Evolutionary conservation across 441 rosid species (phyloP), one percentile per base, ranked within the genome.

Genomic region (Pelargonium australe): DNA sequence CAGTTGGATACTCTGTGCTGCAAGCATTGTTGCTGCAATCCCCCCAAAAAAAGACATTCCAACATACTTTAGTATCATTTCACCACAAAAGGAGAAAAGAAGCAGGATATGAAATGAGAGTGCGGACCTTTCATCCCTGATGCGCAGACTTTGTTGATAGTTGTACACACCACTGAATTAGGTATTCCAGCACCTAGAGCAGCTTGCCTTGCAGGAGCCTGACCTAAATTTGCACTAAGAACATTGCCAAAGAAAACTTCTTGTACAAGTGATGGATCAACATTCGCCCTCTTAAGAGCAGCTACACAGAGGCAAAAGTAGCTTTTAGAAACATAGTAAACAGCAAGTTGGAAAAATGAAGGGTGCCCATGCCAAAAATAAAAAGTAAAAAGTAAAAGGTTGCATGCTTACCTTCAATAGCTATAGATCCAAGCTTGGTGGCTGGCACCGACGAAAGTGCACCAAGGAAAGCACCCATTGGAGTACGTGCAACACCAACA

Each of bases 141-240:
- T 47, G 99, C 96, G 79, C 99, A 95, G 69, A 95, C 99, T 85
- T 95, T 95, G 87, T 95, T 95, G 55, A 95, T 81, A 0, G 99
- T 90, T 25, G 98, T 95, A 77, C 96, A 90, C 51, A 92, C 1
- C 45, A 95, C 99, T 14, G 97, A 84, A 78, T 86, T 85, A 64
- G 97, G 83, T 75, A 95, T 87, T 63, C 99, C 99, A 14, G 99
- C 97, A 73, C 96, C 97, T 70, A 95, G 65, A 5, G 97, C 97
- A 69, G 99, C 97, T 79, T 95, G 99, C 79, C 96, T 87, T 73
- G 99, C 97, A 57, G 99, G 99, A 81, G 97, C 99, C 76, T 91
- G 96, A 12, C 97, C 99, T 70, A 95, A 79, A 83, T 95, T 95
- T 28, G 99, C 97, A 58, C 95, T 87, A 20, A 91, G 92, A 71